Base-by-base conservation (phyloP, 345 rosid genomes). In the Odontarrhena argentea region DNA sequence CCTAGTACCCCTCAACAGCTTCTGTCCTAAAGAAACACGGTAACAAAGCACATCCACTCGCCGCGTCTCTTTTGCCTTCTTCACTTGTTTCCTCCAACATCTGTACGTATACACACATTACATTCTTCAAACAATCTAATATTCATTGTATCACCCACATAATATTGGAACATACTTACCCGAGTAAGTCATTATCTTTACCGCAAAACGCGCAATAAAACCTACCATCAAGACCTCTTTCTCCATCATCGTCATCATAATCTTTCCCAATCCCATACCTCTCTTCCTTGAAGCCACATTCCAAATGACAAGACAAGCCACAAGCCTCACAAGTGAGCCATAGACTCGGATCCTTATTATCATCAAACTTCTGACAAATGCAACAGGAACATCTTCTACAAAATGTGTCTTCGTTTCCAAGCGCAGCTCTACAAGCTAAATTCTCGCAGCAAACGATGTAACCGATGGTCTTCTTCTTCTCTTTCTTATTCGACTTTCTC, bases 361-460 rank as follows among this genome's bases (percentile, higher is more conserved):
- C 97, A 64, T 91, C 99, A 68, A 84, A 94, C 65, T 71, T 81
- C 24, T 59, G 78, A 73, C 99, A 94, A 13, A 91, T 80, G 74
- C 96, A 91, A 60, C 99, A 94, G 3, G 96, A 88, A 79, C 99
- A 94, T 69, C 96, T 80, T 77, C 79, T 94, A 71, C 99, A 94
- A 73, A 87, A 91, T 11, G 67, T 58, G 68, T 82, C 90, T 9
- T 76, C 90, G 57, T 55, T 78, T 70, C 70, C 85, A 43, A 94
- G 66, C 14, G 71, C 84, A 50, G 96, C 96, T 67, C 81, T 83
- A 76, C 99, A 94, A 51, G 96, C 96, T 4, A 89, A 81, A 78
- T 91, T 94, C 70, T 84, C 88, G 70, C 99, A 94, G 72, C 76
- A 84, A 14, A 80, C 32, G 60, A 75, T 43, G 47, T 84, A 89